Percentiles rank a stretch among this genome's conserved stretches.
Evolutionary conservation across 2,329 filamentous ascomycete genomes (phyloP).

Genomic region (Epichloe bromicola): DNA sequence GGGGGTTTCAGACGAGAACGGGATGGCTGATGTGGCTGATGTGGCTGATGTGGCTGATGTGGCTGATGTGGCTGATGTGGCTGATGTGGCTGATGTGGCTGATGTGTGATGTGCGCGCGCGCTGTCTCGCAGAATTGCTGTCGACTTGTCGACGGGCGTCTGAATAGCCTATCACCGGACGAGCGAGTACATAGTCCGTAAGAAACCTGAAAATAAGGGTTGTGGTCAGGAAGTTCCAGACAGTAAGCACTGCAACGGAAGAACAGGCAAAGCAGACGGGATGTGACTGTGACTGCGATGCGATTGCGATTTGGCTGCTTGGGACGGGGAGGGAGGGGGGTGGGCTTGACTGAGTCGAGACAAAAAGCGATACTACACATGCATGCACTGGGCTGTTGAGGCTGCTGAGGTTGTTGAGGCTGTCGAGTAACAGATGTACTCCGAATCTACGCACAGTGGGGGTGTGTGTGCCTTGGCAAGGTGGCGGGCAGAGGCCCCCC

Average conservation of each 20-base stretch:
- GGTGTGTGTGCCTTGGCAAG: neutral
- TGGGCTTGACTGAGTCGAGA: conserved; percentile 5
- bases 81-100: neutral
- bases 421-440: no score
- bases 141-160: neutral
- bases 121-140: neutral
- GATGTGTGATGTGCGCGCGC: neutral
- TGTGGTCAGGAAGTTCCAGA: no score
- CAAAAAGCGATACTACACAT: neutral
- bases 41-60: neutral
- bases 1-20: conserved; percentile 2
- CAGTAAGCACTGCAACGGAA: no score
- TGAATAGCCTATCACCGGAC: no score
- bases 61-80: neutral
- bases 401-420: no score
- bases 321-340: neutral
- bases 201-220: no score
- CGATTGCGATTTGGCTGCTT: neutral
- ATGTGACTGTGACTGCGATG: neutral
- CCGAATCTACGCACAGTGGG: no score
- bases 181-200: no score
- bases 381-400: no score
- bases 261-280: no score
- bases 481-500: neutral
- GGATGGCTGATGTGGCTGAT: neutral